Evolutionary conservation across 2,329 filamentous ascomycete species (phyloP).

Genomic region (Botrytis medusae): DNA sequence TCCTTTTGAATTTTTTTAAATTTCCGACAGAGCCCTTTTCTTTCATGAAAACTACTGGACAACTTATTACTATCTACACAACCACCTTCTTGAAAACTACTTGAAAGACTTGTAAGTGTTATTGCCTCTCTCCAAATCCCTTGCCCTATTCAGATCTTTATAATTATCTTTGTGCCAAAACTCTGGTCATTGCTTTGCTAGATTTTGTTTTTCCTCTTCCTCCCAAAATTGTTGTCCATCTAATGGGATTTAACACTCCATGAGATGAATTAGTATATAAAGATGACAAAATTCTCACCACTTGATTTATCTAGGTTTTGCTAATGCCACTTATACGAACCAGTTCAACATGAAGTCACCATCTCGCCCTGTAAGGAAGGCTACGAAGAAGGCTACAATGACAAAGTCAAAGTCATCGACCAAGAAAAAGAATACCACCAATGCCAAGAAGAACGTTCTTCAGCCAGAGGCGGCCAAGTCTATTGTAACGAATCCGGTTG

Average conservation of each 20-base stretch:
- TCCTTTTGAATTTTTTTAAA: background rate
- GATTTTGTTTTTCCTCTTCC: background rate
- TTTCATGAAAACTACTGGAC: background rate
- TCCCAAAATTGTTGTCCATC: background rate
- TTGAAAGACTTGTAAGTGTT: background rate
- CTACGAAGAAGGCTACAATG: background rate
- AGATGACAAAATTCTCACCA: background rate
- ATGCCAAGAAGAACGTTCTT: background rate
- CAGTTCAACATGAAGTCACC: conserved; percentile 4
- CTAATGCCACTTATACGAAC: background rate
- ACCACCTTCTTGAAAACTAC: background rate
- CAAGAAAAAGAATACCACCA: conserved; percentile 2
- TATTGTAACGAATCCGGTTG: background rate
- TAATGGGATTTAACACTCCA: background rate
- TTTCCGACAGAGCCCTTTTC: background rate
- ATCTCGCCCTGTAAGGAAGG: background rate
- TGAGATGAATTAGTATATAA: background rate
- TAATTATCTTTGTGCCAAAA: background rate
- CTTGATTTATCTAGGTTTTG: background rate
- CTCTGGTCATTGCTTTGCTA: background rate
- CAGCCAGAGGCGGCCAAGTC: background rate
- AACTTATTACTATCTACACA: background rate
- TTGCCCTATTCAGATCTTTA: background rate
- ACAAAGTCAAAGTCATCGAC: background rate
- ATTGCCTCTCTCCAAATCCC: background rate